phyloP scores from a whole-genome alignment of 805 yeast species.

The Lachancea dasiensis region DNA sequence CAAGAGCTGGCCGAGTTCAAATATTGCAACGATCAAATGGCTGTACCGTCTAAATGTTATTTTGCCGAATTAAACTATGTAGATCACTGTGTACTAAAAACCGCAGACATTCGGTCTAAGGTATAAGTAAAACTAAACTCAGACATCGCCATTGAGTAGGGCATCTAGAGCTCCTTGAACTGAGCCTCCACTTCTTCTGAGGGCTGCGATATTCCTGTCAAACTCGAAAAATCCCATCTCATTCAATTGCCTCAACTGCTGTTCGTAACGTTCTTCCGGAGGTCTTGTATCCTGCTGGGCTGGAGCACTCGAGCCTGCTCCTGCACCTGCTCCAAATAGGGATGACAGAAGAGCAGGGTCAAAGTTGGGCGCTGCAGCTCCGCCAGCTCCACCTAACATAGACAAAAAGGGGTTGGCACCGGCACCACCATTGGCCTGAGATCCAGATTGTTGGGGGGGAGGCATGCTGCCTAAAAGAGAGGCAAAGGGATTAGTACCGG shows the following conservation, averaged over 20 bases:
- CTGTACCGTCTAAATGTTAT: no score
- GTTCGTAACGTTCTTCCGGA: constrained; percentile 72
- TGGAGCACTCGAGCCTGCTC: constrained; percentile 17
- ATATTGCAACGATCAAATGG: no score
- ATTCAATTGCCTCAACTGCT: constrained; percentile 66
- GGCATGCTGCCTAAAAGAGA: constrained; percentile 35
- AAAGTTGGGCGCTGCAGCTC: constrained; percentile 32
- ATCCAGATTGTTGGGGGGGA: neutral
- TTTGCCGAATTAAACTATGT: constrained; percentile 3
- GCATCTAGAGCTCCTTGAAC: constrained; percentile 96
- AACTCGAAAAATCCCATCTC: constrained; percentile 89
- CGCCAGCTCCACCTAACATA: constrained; percentile 20
- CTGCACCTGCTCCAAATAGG: constrained; percentile 39
- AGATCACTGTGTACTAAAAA: constrained; percentile 8
- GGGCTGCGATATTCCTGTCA: constrained; percentile 84
- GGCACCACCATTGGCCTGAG: neutral
- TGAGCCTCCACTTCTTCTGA: constrained; percentile 93
- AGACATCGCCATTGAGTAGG: constrained; percentile 57
- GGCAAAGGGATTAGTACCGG: constrained; percentile 45
- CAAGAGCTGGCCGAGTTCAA: no score
- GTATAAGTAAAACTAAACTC: constrained; percentile 4
- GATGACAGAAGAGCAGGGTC: constrained; percentile 45
- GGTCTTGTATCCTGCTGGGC: constrained; percentile 53
- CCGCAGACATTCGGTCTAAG: neutral
- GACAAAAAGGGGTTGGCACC: constrained; percentile 39